phyloP scores from a whole-genome alignment of 1,284 basidiomycete species.

The Microbotryum silenes-acaulis region DNA sequence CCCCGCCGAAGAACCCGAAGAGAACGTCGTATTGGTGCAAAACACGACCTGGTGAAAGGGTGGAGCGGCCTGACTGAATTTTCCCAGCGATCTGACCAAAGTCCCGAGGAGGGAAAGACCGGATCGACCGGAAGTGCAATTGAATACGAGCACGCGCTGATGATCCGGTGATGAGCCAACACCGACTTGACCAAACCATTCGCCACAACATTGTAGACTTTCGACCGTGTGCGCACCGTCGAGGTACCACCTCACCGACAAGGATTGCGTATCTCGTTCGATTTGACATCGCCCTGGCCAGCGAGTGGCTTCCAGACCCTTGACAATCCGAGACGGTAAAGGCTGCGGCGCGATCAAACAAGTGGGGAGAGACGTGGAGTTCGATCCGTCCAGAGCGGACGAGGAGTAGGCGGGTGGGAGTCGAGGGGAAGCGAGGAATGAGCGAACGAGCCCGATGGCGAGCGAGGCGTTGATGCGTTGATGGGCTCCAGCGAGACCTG shows the following conservation, averaged over 20 bases:
- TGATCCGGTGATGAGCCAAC: background rate
- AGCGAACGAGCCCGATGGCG: conserved; percentile 65
- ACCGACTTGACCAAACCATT: conserved; percentile 57
- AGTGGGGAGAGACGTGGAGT: background rate
- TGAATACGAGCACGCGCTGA: conserved; percentile 70
- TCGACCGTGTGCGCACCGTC: conserved; percentile 95
- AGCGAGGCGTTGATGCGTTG: conserved; percentile 85
- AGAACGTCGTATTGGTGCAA: conserved; percentile 92
- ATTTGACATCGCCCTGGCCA: conserved; percentile 98
- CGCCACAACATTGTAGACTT: conserved; percentile 73
- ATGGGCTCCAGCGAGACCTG: conserved; percentile 80
- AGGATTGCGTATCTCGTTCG: conserved; percentile 51
- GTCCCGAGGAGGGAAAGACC: conserved; percentile 62
- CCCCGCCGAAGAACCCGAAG: conserved; percentile 51
- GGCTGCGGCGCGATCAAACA: conserved; percentile 24
- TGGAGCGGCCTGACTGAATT: background rate
- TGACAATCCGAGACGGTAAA: conserved; percentile 52
- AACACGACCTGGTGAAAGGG: conserved; percentile 85
- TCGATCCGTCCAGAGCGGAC: conserved; percentile 27
- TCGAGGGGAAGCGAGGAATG: conserved; percentile 53
- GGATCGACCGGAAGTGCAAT: conserved; percentile 86
- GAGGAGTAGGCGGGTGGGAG: conserved; percentile 33
- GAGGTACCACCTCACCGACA: conserved; percentile 68
- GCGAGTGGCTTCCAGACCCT: conserved; percentile 60
- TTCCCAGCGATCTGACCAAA: conserved; percentile 47